Evolutionary conservation across 1,284 basidiomycete species (phyloP).

Genomic region (Psilocybe mexicana): DNA sequence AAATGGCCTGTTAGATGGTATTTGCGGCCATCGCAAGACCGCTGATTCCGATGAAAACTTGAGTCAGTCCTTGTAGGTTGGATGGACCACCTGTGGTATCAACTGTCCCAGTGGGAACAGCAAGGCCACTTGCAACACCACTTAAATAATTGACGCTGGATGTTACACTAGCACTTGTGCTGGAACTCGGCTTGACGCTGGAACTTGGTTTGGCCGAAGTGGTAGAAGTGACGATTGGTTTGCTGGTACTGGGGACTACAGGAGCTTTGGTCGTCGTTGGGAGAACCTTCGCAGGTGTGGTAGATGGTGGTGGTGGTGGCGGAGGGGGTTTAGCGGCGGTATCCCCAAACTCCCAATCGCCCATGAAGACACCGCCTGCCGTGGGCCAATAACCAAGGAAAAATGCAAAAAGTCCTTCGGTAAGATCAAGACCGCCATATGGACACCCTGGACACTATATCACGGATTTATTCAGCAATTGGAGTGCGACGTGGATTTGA

Average conservation of each 20-base stretch:
- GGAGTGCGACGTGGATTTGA: background rate
- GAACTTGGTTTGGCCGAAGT: slow-evolving; percentile 1
- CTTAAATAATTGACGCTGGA: slow-evolving; percentile 16
- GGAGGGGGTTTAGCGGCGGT: slow-evolving; percentile 7
- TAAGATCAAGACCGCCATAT: slow-evolving; percentile 77
- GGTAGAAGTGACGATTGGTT: background rate
- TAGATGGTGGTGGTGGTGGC: background rate
- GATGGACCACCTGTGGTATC: slow-evolving; percentile 2
- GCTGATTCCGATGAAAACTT: slow-evolving; percentile 24
- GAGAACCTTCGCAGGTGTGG: slow-evolving; percentile 1
- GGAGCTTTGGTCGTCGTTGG: slow-evolving; percentile 7
- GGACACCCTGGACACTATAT: slow-evolving; percentile 70
- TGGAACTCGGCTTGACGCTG: slow-evolving; percentile 4
- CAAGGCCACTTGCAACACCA: slow-evolving; percentile 23
- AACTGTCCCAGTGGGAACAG: slow-evolving; percentile 22
- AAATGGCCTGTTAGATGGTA: slow-evolving; percentile 7
- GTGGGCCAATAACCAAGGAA: slow-evolving; percentile 41
- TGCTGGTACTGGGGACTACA: background rate
- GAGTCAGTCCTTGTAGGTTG: slow-evolving; percentile 24
- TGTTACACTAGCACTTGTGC: slow-evolving; percentile 1
- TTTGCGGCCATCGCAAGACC: slow-evolving; percentile 22
- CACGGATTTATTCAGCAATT: background rate
- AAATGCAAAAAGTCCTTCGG: slow-evolving; percentile 68
- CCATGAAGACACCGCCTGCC: slow-evolving; percentile 55
- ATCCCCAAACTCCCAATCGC: slow-evolving; percentile 54